Evolutionary conservation across 805 yeast species (phyloP).

Genomic region (Metschnikowia cerradonensis): DNA sequence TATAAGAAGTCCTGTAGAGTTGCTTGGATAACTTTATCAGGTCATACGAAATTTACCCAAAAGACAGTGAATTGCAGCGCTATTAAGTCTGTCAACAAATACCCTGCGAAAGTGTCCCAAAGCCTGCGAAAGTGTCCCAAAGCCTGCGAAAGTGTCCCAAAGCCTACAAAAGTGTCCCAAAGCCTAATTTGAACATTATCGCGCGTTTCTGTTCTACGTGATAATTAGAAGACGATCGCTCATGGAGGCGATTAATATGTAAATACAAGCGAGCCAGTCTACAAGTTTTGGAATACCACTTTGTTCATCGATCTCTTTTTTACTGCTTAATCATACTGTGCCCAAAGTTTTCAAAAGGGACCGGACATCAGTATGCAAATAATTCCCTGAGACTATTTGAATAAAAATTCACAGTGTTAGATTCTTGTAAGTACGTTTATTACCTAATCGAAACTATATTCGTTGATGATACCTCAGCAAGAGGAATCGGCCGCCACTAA

Average conservation of each 20-base stretch:
- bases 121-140: constrained; percentile 7
- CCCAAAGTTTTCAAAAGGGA: no score
- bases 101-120: constrained; percentile 3
- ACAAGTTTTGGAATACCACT: neutral
- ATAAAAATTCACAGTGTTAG: neutral
- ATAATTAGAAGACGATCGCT: neutral
- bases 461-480: no score
- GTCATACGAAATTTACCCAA: neutral
- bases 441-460: no score
- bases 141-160: constrained; percentile 7
- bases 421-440: no score
- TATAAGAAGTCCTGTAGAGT: neutral
- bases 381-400: neutral
- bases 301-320: neutral
- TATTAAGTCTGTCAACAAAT: neutral
- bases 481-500: no score
- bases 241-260: neutral
- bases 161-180: neutral
- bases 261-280: neutral
- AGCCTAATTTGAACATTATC: neutral
- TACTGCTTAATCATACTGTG: no score
- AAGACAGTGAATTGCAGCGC: neutral
- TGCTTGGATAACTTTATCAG: neutral
- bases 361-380: neutral
- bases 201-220: neutral